These are phyloP conservation scores for Metarhizium brunneum DNA, from an alignment of 2,329 filamentous ascomycete species.

Conservation along the genomic window DNA sequence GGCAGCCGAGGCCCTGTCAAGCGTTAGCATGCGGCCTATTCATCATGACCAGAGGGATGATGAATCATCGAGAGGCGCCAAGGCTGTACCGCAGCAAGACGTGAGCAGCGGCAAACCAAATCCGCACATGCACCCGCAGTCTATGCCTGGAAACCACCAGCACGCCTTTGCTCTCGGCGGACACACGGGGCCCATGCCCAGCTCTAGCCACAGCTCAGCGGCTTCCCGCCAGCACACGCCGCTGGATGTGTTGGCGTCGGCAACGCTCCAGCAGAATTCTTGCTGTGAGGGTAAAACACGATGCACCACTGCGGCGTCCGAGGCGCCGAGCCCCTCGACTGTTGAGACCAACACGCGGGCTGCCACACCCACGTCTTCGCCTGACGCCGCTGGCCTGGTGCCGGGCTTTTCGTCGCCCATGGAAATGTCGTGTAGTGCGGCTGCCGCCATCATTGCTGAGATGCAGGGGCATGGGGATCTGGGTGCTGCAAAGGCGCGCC, in stretches of 20 bases:
- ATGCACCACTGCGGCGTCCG: slow-evolving; percentile 13
- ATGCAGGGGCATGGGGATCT: slow-evolving; percentile 26
- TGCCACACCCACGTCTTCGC: slow-evolving; percentile 12
- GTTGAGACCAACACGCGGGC: slow-evolving; percentile 13
- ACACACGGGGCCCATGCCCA: background rate
- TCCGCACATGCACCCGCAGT: background rate
- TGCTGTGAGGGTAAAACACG: slow-evolving; percentile 14
- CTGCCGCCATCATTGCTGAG: slow-evolving; percentile 28
- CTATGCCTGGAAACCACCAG: background rate
- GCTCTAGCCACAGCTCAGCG: background rate
- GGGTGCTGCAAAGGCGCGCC: slow-evolving; percentile 14
- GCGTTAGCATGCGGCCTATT: slow-evolving; percentile 7
- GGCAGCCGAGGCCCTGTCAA: slow-evolving; percentile 16
- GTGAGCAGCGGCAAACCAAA: too few species aligned
- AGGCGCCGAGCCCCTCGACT: slow-evolving; percentile 14
- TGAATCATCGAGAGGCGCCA: background rate
- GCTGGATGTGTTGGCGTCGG: slow-evolving; percentile 28
- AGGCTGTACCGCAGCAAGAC: background rate
- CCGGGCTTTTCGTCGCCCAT: slow-evolving; percentile 16
- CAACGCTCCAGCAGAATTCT: slow-evolving; percentile 21
- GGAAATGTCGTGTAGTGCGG: slow-evolving; percentile 25
- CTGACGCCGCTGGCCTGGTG: slow-evolving; percentile 3
- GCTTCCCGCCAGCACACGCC: slow-evolving; percentile 7
- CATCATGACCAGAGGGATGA: slow-evolving; percentile 2
- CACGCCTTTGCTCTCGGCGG: background rate